Base-by-base conservation (phyloP, 164 flowering plant species). In the Dillenia turbinata region DNA sequence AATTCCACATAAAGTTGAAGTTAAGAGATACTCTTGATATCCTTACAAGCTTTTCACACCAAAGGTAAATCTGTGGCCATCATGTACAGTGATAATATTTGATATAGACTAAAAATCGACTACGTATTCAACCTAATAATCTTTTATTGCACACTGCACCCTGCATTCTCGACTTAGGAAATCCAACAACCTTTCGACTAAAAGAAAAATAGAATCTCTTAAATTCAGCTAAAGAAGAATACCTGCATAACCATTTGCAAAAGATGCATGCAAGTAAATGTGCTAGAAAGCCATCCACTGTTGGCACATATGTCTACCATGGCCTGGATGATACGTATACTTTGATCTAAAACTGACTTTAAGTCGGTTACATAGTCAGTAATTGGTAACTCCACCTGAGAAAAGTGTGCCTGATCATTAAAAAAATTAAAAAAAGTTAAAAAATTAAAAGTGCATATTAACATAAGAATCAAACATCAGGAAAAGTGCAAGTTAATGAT, bases 241-340 rank as follows among this genome's bases (percentile, higher is more conserved):
- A 92, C 99, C 99, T 94, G 99, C 93, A 91, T 88, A 78, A 91
- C 80, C 99, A 94, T 94, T 76, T 94, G 99, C 76, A 94, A 57
- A 61, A 94, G 90, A 81, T 77, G 93, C 99, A 94, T 94, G 72
- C 99, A 94, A 49, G 92, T 81, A 44, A 91, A 55, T 57, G 97
- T 69, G 71, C 96, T 89, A 57, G 93, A 80, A 69, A 94, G 92
- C 99, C 99, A 94, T 66, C 97, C 99, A 66, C 97, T 94, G 63
- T 94, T 94, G 16, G 99, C 96, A 82, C 94, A 94, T 58, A 94
- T 77, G 74, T 94, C 99, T 53, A 94, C 89, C 99, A 94, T 94
- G 49, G 99, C 99, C 77, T 91, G 99, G 63, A 94, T 82, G 58
- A 94, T 86, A 33, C 99, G 92, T 65, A 94, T 94, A 73, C 99